Base-by-base conservation (phyloP, 345 rosid genomes). In the Garcia nutans region DNA sequence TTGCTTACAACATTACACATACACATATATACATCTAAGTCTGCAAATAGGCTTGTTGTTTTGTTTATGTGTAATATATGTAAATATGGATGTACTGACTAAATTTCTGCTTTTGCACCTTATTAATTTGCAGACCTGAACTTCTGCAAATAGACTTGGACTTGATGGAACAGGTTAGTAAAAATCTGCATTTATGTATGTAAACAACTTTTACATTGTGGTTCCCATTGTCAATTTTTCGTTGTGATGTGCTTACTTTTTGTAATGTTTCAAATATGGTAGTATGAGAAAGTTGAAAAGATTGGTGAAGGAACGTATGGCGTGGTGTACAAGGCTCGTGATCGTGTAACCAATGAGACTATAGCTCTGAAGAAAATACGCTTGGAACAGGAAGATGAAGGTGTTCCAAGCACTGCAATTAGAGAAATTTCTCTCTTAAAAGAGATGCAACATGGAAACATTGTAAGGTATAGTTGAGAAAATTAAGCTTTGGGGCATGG, bases 301-400 rank as follows among this genome's bases (percentile, higher is more conserved):
- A 96, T 96, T 47, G 98, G 99, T 70, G 99, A 96, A 84, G 99
- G 99, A 69, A 96, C 99, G 8, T 96, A 96, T 71, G 99, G 99
- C 26, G 99, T 96, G 64, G 99, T 96, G 56, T 96, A 96, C 75
- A 96, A 96, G 87, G 99, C 99, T 68, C 88, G 96, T 11, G 97
- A 96, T 70, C 96, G 96, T 42, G 37, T 79, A 72, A 93, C 97
- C 71, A 93, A 96, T 78, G 97, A 90, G 81, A 96, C 98, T 0
- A 93, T 96, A 41, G 99, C 99, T 65, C 80, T 96, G 90, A 96
- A 96, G 89, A 93, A 96, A 90, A 96, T 96, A 65, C 92, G 99
- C 37, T 76, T 96, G 73, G 98, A 96, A 90, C 98, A 96, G 85
- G 99, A 96, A 82, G 99, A 96, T 73, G 99, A 96, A 82, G 99